Evolutionary conservation across 1,284 basidiomycete species (phyloP), one percentile per base, ranked within the genome.

Genomic region (Vanrija pseudolonga): DNA sequence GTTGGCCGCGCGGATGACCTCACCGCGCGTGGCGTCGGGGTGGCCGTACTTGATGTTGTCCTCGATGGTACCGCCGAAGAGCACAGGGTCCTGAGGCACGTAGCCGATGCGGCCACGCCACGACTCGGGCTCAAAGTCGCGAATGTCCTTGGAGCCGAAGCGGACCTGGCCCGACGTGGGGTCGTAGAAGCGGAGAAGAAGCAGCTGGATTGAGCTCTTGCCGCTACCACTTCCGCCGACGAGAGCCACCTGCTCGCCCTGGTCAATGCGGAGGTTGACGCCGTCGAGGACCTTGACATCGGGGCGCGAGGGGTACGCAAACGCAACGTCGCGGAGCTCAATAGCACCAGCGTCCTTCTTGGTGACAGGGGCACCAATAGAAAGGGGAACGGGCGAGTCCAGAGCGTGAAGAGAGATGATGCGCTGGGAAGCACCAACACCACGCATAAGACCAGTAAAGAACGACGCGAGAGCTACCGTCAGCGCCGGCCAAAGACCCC

Each of bases 151-250:
- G 12, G 89, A 89, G 60, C 95, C 92, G 18, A 96, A 81, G 54
- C 81, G 83, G 66, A 96, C 85, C 17, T 71, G 64, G 9, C 94
- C 94, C 0, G 74, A 73, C 0, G 82, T 78, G 2, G 91, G 90
- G 66, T 97, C 93, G 72, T 95, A 94, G 80, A 93, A 92, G 9
- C 90, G 85, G 66, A 90, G 86, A 12, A 92, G 83, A n/a, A 92
- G 83, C 5, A 87, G 84, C 48, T 91, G 82, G 53, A 89, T 78
- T 0, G 80, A 80, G 0, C 76, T 78, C 63, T 78, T 78, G 20
- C 77, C 77, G 8, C 68, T 72, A 12, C 77, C 77, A 47, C 72
- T 75, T 36, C 73, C 72, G 15, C 77, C 78, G 12, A 78, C 77
- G 6, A 82, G 67, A 4, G 77, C 77, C 0, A 77, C 69, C 28